Evolutionary conservation across 306 rosid species (phyloP).

Genomic region (Citrullus mucosospermus): DNA sequence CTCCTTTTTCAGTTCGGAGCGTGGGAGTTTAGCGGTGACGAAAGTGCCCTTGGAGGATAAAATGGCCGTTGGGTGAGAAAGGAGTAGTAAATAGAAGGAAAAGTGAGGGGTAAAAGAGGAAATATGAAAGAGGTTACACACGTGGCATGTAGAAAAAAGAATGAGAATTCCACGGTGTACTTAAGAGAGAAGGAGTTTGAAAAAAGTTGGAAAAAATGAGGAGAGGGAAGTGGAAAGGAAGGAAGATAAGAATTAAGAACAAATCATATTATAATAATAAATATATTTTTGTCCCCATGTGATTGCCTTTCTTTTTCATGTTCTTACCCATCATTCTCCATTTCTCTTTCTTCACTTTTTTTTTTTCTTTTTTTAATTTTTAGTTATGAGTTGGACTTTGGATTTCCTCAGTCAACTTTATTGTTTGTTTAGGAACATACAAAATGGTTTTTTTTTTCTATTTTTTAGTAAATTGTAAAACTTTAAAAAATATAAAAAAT

Average conservation of each 20-base stretch:
- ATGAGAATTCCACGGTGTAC: slow-evolving; percentile 1
- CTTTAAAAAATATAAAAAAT: no score
- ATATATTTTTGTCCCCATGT: slow-evolving; percentile 2
- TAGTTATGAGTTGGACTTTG: neutral
- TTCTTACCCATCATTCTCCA: slow-evolving; percentile 5
- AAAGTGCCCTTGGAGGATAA: neutral
- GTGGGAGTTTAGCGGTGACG: neutral
- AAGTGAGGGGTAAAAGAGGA: neutral
- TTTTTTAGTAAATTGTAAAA: no score
- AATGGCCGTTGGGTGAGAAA: neutral
- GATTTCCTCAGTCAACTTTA: neutral
- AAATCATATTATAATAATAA: neutral
- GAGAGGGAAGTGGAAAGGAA: neutral
- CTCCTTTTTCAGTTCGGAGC: slow-evolving; percentile 1
- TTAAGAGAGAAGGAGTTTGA: neutral
- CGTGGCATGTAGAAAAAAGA: neutral
- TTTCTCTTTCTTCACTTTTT: neutral
- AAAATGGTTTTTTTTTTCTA: no score
- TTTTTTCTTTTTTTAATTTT: no score
- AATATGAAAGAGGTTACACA: neutral
- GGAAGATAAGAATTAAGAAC: neutral
- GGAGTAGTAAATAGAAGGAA: neutral
- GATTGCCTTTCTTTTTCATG: neutral
- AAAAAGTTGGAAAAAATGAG: neutral
- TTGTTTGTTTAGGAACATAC: neutral